These are phyloP conservation scores for Begonia masoniana DNA, from an alignment of 306 rosid genomes.

Conservation along the genomic window DNA sequence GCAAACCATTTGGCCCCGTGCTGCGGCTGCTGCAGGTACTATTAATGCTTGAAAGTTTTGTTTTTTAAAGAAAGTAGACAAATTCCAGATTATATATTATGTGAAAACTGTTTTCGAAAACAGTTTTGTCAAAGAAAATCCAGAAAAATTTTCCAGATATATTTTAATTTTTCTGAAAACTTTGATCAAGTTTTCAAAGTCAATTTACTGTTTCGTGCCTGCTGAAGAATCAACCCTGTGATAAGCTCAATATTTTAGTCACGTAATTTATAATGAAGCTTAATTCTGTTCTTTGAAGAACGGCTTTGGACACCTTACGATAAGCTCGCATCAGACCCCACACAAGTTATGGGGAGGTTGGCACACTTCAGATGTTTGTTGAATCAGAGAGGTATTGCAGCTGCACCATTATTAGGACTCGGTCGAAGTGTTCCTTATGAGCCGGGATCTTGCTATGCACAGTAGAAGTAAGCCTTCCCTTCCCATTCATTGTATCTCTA, in stretches of 20 bases:
- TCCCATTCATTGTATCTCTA: no score
- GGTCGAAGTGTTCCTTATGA: slow-evolving; percentile 25
- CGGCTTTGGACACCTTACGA: slow-evolving; percentile 33
- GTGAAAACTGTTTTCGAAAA: no score
- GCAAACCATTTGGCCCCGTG: slow-evolving; percentile 43
- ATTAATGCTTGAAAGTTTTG: neutral
- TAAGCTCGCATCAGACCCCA: slow-evolving; percentile 24
- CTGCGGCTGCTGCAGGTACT: slow-evolving; percentile 41
- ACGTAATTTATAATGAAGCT: no score
- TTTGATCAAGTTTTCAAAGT: no score
- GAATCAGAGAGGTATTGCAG: slow-evolving; percentile 31
- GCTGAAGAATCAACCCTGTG: no score
- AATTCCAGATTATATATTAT: no score
- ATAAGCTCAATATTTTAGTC: no score
- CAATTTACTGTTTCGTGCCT: no score
- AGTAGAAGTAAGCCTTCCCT: slow-evolving; percentile 7
- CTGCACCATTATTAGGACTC: slow-evolving; percentile 28
- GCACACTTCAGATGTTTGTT: slow-evolving; percentile 30
- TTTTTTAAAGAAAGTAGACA: neutral
- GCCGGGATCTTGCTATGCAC: slow-evolving; percentile 30
- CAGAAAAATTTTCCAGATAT: no score
- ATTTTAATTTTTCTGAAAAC: no score
- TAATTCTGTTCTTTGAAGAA: slow-evolving; percentile 12
- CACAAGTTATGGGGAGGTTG: slow-evolving; percentile 23
- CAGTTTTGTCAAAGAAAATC: no score